Conservation (phyloP, 345 rosid genomes). For the Dipteronia sinensis region DNA sequence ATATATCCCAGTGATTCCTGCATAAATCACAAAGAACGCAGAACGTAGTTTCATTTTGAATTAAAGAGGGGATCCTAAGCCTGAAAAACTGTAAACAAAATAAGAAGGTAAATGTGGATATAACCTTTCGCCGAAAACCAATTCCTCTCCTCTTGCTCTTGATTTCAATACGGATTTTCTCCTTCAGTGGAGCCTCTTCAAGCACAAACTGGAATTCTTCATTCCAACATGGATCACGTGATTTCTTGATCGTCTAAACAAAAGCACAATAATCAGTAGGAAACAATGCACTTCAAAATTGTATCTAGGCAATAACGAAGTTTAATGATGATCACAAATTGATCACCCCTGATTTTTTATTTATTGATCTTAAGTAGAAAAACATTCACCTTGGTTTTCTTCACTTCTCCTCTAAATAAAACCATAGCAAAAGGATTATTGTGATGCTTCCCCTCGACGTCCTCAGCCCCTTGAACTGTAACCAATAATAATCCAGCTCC, state of each 20-base stretch:
- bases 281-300: neutral
- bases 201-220: conserved; percentile 56
- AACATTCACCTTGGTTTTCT: conserved; percentile 47
- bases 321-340: neutral
- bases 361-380: neutral
- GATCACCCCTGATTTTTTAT: neutral
- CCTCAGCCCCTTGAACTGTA: conserved; percentile 41
- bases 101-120: neutral
- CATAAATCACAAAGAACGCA: neutral
- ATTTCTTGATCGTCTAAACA: conserved; percentile 39
- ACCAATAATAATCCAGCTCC: conserved; percentile 46
- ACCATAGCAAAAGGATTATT: conserved; percentile 47
- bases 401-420: conserved; percentile 51
- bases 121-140: conserved; percentile 35
- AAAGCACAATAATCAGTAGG: neutral
- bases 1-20: conserved; percentile 71
- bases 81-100: neutral
- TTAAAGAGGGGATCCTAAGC: neutral
- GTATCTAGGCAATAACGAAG: neutral
- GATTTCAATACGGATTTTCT: conserved; percentile 44
- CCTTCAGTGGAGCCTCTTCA: conserved; percentile 45
- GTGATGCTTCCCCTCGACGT: conserved; percentile 51
- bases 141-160: conserved; percentile 36
- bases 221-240: conserved; percentile 54
- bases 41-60: neutral